Base-by-base conservation (phyloP, 2,329 filamentous ascomycete species). In the Trichophyton simii region DNA sequence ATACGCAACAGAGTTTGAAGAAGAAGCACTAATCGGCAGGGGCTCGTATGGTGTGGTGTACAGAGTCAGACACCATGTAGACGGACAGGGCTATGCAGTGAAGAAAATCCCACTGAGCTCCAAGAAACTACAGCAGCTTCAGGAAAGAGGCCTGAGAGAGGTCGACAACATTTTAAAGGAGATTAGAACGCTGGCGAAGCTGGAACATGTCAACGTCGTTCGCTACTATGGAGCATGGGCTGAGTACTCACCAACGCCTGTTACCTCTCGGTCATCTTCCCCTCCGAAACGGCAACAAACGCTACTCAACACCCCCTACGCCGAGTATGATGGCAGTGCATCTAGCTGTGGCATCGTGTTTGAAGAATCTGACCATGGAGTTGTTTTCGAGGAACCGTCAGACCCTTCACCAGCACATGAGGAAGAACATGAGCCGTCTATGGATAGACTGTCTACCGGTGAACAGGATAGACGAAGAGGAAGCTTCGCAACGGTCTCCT, bases 21-120 rank as follows among this genome's bases (percentile, higher is more conserved):
- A 84, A 65, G 68, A 85, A 11, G 77, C 75, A 18, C 68, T 83
- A 1, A 75, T 87, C 2, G 85, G 85, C 1, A 84, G 80, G 68
- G 85, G 85, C 13, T 85, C 84, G 0, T 87, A 85, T 67, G 84
- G 84, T 1, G 79, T 79, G 42, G 85, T 87, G 1, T 87, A 80
- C 68, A 82, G 82, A 64, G 84, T 80, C 9, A 78, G 75, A 57
- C 82, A 87, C 65, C 78, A 80, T 58, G 78, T 87, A 4, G 85
- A 88, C 67, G 79, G 80, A 5, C 78, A 80, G 52, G 74, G 80
- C 42, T 88, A 87, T 67, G 85, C 85, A 0, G 77, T 88, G 57
- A 88, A 88, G 68, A 83, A 85, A 63, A 84, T 88, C 6, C 77
- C 80, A 0, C 73, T 87, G 5, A 82, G 79, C 57, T 72, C 78